These are phyloP conservation scores for Aspergillus carbonarius DNA, from an alignment of 2,329 filamentous ascomycete species.

Conservation along the genomic window DNA sequence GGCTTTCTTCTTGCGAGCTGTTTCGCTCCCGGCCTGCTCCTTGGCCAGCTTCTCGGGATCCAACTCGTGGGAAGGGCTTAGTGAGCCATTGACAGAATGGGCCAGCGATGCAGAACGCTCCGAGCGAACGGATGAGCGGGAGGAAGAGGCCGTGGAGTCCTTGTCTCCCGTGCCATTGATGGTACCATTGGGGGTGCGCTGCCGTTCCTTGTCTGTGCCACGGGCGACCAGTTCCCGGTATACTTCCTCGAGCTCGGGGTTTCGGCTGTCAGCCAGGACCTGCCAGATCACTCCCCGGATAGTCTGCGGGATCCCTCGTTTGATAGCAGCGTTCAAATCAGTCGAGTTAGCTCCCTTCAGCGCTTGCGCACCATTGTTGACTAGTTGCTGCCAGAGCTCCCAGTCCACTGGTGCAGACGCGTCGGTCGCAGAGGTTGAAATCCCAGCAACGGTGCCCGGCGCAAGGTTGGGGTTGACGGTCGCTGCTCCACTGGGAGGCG, in stretches of 20 bases:
- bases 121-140: conserved; percentile 81
- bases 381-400: conserved; percentile 96
- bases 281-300: conserved; percentile 99
- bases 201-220: conserved; percentile 76
- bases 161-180: conserved; percentile 60
- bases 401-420: conserved; percentile 78
- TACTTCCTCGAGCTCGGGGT: conserved; percentile 80
- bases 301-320: conserved; percentile 87
- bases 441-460: conserved; percentile 81
- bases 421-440: conserved; percentile 68
- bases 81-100: conserved; percentile 56
- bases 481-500: conserved; percentile 55
- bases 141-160: conserved; percentile 66
- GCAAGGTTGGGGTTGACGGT: conserved; percentile 70
- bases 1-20: conserved; percentile 72
- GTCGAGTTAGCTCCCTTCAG: conserved; percentile 84
- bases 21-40: conserved; percentile 61
- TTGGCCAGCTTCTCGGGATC: conserved; percentile 64
- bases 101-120: conserved; percentile 65
- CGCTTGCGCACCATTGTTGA: conserved; percentile 88
- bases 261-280: conserved; percentile 92
- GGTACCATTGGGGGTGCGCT: conserved; percentile 52
- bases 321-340: conserved; percentile 86
- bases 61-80: conserved; percentile 61
- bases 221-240: conserved; percentile 78